Percentiles rank a stretch among this genome's conserved stretches.
phyloP scores from a whole-genome alignment of 495 filamentous ascomycete species.

The Hypoxylon intermedium region DNA sequence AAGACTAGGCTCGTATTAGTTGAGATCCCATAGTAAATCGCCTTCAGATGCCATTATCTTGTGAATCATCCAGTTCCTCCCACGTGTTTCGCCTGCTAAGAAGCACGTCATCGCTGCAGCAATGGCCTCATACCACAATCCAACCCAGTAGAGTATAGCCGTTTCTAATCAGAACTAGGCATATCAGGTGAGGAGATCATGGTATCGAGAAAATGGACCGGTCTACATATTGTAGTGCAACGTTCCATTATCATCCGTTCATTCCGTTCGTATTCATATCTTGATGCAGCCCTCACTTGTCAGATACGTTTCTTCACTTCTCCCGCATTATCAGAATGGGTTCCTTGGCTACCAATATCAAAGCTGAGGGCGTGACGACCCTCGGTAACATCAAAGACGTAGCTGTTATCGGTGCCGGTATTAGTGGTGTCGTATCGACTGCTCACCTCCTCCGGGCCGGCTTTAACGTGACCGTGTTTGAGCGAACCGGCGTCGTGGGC shows the following conservation, averaged over 20 bases:
- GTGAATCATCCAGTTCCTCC: too few relatives aligned
- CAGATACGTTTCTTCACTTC: background rate
- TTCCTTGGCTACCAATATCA: slow-evolving; percentile 9
- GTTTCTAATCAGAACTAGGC: slow-evolving; percentile 31
- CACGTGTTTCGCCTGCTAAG: slow-evolving; percentile 1
- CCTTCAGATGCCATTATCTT: background rate
- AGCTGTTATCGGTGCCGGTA: slow-evolving; percentile 74
- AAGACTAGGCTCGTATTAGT: too few relatives aligned
- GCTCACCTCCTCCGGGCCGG: slow-evolving; percentile 66
- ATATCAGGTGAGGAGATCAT: slow-evolving; percentile 8
- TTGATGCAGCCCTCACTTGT: slow-evolving; percentile 1
- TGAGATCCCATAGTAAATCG: too few relatives aligned
- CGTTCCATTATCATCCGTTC: slow-evolving; percentile 1
- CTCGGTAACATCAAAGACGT: slow-evolving; percentile 51
- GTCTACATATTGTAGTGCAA: background rate
- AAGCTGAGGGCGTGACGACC: background rate
- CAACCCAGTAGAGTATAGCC: background rate
- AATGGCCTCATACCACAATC: slow-evolving; percentile 22
- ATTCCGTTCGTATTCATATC: slow-evolving; percentile 22
- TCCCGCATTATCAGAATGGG: slow-evolving; percentile 9
- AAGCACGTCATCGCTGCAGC: slow-evolving; percentile 27
- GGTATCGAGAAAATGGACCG: background rate
- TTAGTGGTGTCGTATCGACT: slow-evolving; percentile 69
- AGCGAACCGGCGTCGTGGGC: slow-evolving; percentile 64
- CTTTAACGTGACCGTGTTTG: slow-evolving; percentile 69